Evolutionary conservation across 768 basidiomycete species (phyloP), one percentile per base, ranked within the genome.

Genomic region (Hemileccinum rubropunctum): DNA sequence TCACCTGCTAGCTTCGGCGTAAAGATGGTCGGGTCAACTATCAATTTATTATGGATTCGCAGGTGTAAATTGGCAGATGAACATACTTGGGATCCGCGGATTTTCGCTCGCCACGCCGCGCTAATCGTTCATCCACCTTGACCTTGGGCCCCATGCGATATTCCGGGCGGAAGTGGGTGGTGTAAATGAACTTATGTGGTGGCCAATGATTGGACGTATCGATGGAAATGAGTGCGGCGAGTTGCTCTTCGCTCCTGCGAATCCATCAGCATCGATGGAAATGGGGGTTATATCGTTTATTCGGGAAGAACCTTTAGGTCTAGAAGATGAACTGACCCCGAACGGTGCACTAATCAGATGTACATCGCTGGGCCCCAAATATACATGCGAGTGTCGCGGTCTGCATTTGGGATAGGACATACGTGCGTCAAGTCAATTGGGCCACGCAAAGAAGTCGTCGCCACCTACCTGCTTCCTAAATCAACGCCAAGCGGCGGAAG

Each of bases 71-170:
- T 40, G 39, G 43, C 5, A 40, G 42, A 39, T 37, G 36, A 50
- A 32, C 37, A 20, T 45, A 48, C 58, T 48, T 42, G 23, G 47
- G 45, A 37, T 50, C 47, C 39, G 26, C 41, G 42, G 51, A 38
- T 11, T 43, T 38, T 15, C 41, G n/a, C 3, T 35, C 27, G 21
- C 20, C 9, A 15, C 11, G 14, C 5, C 33, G 33, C 15, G 18
- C 43, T 2, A 14, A 23, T 41, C 20, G 13, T 36, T 14, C 23
- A 9, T 40, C 7, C 30, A 23, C 9, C 33, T 32, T 20, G 44
- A 40, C 52, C 15, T 54, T 32, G 14, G 36, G 40, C 6, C 8
- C 42, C 14, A 34, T 12, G n/a, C 34, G 17, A 30, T 27, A 32
- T 20, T 17, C 28, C 7, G 42, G 20, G 15, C n/a, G n/a, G 9